phyloP scores from a whole-genome alignment of 257 asterid genomes.

The Cynanchum wilfordii region DNA sequence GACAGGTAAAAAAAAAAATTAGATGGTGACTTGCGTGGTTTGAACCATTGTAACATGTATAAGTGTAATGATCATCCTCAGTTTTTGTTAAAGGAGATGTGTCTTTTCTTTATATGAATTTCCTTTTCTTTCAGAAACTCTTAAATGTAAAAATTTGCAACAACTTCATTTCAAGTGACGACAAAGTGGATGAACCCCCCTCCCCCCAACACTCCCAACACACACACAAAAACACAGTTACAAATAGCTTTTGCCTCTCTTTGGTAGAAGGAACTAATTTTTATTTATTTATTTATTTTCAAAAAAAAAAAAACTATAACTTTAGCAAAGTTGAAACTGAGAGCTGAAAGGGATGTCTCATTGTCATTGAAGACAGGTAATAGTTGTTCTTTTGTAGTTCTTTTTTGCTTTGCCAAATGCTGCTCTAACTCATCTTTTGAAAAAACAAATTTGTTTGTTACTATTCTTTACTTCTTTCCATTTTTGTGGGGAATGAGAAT shows the following conservation, averaged over 20 bases:
- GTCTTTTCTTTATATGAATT: constrained; percentile 2
- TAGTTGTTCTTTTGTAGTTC: neutral
- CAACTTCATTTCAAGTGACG: neutral
- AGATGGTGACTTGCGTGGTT: constrained; percentile 22
- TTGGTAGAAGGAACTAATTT: neutral
- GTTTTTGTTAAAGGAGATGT: constrained; percentile 40
- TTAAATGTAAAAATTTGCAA: neutral
- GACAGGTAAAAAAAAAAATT: neutral
- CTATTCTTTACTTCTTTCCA: neutral
- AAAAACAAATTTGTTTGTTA: too few relatives aligned
- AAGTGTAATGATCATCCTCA: constrained; percentile 37
- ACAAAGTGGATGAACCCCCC: neutral
- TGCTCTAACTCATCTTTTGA: neutral
- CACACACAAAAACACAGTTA: too few relatives aligned
- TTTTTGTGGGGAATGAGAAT: too few relatives aligned
- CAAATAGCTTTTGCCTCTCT: too few relatives aligned
- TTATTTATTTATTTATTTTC: too few relatives aligned
- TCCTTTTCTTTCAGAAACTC: neutral
- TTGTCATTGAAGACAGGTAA: neutral
- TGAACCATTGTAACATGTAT: constrained; percentile 26
- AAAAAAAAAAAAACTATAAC: neutral
- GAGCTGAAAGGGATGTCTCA: neutral
- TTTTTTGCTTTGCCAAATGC: neutral
- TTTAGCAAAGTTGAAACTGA: neutral
- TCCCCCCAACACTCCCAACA: neutral